A percentile compares a stretch with the other conserved stretches of the same genome.
phyloP scores from a whole-genome alignment of 108 stramenopile genomes.

The Mayamaea pseudoterrestris region DNA sequence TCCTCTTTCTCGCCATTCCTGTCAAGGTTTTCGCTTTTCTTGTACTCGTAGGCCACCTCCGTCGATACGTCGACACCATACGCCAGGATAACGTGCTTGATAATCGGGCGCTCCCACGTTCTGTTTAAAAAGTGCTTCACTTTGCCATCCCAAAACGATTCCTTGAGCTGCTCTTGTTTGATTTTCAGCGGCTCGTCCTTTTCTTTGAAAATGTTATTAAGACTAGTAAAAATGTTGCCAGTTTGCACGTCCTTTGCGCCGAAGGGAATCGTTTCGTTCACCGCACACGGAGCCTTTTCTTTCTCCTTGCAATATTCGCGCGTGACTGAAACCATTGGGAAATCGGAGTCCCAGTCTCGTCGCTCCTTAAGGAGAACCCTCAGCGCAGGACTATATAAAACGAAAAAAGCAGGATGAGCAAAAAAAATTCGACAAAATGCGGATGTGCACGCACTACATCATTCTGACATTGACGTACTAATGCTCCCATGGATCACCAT shows the following conservation, averaged over 20 bases:
- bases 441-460: no score
- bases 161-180: constrained; percentile 54
- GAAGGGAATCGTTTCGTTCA: constrained; percentile 10
- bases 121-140: constrained; percentile 54
- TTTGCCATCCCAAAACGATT: constrained; percentile 45
- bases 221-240: constrained; percentile 47
- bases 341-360: constrained; percentile 58
- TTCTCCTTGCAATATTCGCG: constrained; percentile 32
- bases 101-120: constrained; percentile 72
- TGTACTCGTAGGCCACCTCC: constrained; percentile 62
- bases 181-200: constrained; percentile 43
- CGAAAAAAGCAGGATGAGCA: no score
- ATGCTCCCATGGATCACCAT: constrained; percentile 58
- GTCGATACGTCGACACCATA: constrained; percentile 80
- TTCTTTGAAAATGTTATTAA: constrained; percentile 64
- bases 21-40: constrained; percentile 18
- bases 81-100: constrained; percentile 76
- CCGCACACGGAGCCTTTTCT: constrained; percentile 16
- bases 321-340: constrained; percentile 50
- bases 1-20: constrained; percentile 26
- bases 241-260: constrained; percentile 37
- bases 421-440: no score
- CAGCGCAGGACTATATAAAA: constrained; percentile 54
- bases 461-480: no score
- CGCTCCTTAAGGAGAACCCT: constrained; percentile 44